phyloP scores from a whole-genome alignment of 139 green algal species.

The Penium margaritaceum region DNA sequence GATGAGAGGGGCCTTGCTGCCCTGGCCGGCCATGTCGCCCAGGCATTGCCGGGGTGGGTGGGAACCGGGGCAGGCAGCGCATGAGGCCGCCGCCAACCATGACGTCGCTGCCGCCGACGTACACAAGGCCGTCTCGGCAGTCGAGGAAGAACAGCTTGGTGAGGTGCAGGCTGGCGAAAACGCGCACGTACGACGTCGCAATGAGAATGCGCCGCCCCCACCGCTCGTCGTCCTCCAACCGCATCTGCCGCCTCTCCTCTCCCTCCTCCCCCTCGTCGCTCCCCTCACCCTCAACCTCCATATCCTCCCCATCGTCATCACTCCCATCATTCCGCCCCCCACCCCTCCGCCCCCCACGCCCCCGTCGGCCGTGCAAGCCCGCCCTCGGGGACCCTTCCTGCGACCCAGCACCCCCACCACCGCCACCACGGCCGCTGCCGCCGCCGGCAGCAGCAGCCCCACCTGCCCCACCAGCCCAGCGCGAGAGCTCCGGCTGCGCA shows the following conservation, averaged over 20 bases:
- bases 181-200: not conserved
- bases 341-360: too few species aligned
- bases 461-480: not conserved
- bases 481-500: not conserved
- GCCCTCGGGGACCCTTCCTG: not conserved
- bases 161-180: constrained; percentile 10
- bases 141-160: constrained; percentile 26
- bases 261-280: not conserved
- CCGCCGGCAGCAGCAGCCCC: not conserved
- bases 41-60: too few species aligned
- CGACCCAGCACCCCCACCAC: not conserved
- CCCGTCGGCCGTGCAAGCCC: too few species aligned
- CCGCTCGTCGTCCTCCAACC: not conserved
- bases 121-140: constrained; percentile 9
- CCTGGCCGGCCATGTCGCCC: too few species aligned
- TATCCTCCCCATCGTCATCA: not conserved
- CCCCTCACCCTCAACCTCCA: not conserved
- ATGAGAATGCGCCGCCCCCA: constrained; percentile 1
- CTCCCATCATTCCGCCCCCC: too few species aligned
- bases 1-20: too few species aligned
- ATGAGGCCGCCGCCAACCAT: not conserved
- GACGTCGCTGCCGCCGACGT: constrained; percentile 6
- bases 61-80: not conserved
- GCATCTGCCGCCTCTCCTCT: not conserved
- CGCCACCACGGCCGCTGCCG: not conserved